Base-by-base conservation (phyloP, 768 basidiomycete genomes). In the Crassisporium funariophilum region DNA sequence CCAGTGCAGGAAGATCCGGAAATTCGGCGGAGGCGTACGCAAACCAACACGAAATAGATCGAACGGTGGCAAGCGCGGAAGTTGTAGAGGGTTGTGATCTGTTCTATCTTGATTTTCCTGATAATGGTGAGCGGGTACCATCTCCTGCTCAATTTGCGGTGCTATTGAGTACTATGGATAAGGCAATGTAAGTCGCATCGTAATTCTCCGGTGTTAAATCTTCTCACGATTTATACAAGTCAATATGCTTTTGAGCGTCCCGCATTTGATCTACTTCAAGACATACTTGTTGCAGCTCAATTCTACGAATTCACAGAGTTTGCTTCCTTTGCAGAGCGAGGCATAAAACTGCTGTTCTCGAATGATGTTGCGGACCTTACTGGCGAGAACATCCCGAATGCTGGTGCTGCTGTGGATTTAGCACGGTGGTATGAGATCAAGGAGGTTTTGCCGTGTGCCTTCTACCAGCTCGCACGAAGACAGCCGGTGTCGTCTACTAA, bases 381-480 rank as follows among this genome's bases (percentile, higher is more conserved):
- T 45, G 2, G 10, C 40, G 3, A 33, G 29, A n/a, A 29, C 29
- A 11, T 16, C 58, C 17, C 56, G 59, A 0, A 41, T 62, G 23
- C 68, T 70, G 2, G 59, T 57, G 21, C 60, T 17, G 69, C 65
- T 2, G 52, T 73, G 13, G 34, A 54, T 13, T 58, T 74, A 12
- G 69, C 66, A 12, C 62, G 61, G 9, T 15, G 50, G 2, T 67
- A 52, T 45, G 52, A 60, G 16, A 29, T 72, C 5, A 50, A 60
- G 6, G 29, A 34, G 1, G 60, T 73, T 17, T 55, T 68, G 7
- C 68, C 69, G 39, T 57, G 61, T 35, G 72, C 72, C 1, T 72
- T 67, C 43, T 75, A 75, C 49, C 71, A 75, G 47, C 59, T 76
- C 11, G 54, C 56, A 6, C 20, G 47, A 25, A 23, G 17, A 29